Evolutionary conservation across 148 eudicot species (phyloP), one percentile per base, ranked within the genome.

Genomic region (Rhododendron henanense): DNA sequence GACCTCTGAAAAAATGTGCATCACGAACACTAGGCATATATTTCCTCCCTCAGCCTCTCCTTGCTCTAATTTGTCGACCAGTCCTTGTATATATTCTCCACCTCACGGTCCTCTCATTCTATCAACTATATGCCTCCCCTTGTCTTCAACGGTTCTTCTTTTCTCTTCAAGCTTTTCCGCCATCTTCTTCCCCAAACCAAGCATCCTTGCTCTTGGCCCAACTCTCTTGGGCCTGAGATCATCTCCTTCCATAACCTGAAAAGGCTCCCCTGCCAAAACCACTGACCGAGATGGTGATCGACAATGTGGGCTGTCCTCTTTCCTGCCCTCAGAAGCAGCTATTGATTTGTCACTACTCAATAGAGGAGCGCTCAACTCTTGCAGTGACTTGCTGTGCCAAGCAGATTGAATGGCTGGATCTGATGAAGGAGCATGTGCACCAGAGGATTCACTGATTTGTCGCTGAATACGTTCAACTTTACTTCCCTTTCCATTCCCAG

Each of bases 101-200:
- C 33, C 18, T 25, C 35, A 83, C 50, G 92, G 90, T 78, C 88
- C 91, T 85, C 94, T 88, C 93, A 97, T 97, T 90, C 90, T 93
- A 81, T 95, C 99, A 21, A 95, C 98, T 57, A 94, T 90, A 83
- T 74, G 55, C 83, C 96, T 91, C 53, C 99, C 90, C 84, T 90
- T 95, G 88, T 95, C 99, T 89, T 95, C 99, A 5, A 97, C 86
- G 73, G 89, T 89, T 39, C 98, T 94, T 85, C 93, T 92, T 87
- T 92, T 93, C 88, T 94, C 99, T 86, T 93, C 99, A 15, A 96
- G 81, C 88, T 96, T 97, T 82, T 92, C 99, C 7, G 95, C 92
- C 95, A 95, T 91, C 90, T 91, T 97, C 90, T 94, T 94, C 77
- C 95, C 90, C 88, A 97, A 90, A 51, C 95, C 98, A 51, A 90